Evolutionary conservation across 148 eudicot species (phyloP), one percentile per base, ranked within the genome.

Genomic region (Nyssa sinensis): DNA sequence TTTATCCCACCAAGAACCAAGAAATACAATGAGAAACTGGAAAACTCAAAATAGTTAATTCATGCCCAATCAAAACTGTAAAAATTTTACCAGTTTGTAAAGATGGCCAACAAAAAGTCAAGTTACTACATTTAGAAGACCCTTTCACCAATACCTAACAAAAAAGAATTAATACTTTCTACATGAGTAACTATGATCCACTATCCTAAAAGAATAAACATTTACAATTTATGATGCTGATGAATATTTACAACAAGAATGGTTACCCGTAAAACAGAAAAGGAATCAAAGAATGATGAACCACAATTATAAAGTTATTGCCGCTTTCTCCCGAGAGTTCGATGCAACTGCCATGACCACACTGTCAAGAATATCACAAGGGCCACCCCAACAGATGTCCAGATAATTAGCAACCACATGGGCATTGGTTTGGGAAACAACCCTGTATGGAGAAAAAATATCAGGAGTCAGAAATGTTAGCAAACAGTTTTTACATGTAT

Each of bases 351-450:
- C 88, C 90, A 87, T 32, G 97, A 84, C 98, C 98, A 95, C 23
- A 79, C 82, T 70, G 70, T 63, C 86, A 95, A 84, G 74, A 85
- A 85, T 31, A 86, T 25, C 78, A 85, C 57, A 30, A 89, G 70
- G 67, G 80, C 86, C 57, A 79, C 30, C 12, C 86, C 89, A 29
- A 79, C 82, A 25, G 71, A 75, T 21, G 84, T 76, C 98, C 98
- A 95, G 64, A 90, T 87, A 73, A 85, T 71, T 59, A 89, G 90
- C 86, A 95, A 75, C 94, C 98, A 87, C 69, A 53, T 66, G 12
- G 98, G 97, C 98, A 95, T 92, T 14, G 91, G 68, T 66, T 70
- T 81, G 68, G 97, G 96, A 78, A 88, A 95, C 75, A 95, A 77
- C 66, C 98, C 98, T 95, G n/a, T n/a, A n/a, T n/a, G 89, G 25